phyloP scores from a whole-genome alignment of 768 basidiomycete species.

The Mycena floridula region DNA sequence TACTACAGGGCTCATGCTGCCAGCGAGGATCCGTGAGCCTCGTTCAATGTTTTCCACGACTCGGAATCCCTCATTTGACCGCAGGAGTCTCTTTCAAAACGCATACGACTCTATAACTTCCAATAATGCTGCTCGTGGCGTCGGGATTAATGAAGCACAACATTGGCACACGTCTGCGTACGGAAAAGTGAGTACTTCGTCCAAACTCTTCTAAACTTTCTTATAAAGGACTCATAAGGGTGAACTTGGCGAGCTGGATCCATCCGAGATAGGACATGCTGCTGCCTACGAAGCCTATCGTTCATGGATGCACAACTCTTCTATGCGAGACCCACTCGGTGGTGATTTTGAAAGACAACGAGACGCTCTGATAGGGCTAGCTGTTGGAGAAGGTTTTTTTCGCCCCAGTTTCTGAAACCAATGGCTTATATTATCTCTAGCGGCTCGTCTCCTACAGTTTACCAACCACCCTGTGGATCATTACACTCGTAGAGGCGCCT shows the following conservation, averaged over 20 bases:
- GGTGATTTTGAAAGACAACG: slow-evolving; percentile 55
- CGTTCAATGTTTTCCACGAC: slow-evolving; percentile 6
- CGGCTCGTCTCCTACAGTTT: slow-evolving; percentile 49
- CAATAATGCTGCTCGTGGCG: slow-evolving; percentile 39
- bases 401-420: slow-evolving; percentile 1
- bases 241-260: slow-evolving; percentile 43
- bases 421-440: slow-evolving; percentile 25
- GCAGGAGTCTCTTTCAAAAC: slow-evolving; percentile 52
- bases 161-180: slow-evolving; percentile 66
- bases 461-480: slow-evolving; percentile 36
- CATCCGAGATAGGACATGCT: slow-evolving; percentile 65
- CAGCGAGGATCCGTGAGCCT: slow-evolving; percentile 51
- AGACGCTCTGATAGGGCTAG: slow-evolving; percentile 61
- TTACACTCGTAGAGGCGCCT: slow-evolving; percentile 42
- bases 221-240: slow-evolving; percentile 28
- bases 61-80: slow-evolving; percentile 1
- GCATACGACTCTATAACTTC: slow-evolving; percentile 45
- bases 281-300: slow-evolving; percentile 76
- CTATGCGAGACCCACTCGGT: slow-evolving; percentile 48
- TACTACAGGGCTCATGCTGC: slow-evolving; percentile 59
- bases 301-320: slow-evolving; percentile 53
- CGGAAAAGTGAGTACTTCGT: too few species aligned
- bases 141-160: slow-evolving; percentile 54
- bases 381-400: slow-evolving; percentile 60
- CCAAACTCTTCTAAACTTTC: too few species aligned